Conservation (phyloP, 805 yeast genomes). For the Yarrowia porcina region DNA sequence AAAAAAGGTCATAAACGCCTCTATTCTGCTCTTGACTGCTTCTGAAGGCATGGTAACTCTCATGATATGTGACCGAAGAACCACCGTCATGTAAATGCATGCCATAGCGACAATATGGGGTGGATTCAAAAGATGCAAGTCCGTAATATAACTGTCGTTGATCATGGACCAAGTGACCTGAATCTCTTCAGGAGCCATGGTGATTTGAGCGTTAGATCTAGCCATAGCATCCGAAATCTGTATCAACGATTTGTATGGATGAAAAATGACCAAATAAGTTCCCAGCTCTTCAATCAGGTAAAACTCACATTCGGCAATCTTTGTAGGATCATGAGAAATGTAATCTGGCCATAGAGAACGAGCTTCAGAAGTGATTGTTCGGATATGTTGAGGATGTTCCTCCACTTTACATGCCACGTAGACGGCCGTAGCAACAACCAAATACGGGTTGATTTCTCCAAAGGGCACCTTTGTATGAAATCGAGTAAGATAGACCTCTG, state of each 20-base stretch:
- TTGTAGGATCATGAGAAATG: constrained; percentile 85
- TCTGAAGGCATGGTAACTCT: constrained; percentile 39
- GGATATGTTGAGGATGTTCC: constrained; percentile 91
- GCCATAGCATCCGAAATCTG: constrained; percentile 50
- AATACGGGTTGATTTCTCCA: constrained; percentile 77
- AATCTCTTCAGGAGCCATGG: constrained; percentile 50
- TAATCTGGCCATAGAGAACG: constrained; percentile 92
- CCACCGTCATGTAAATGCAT: constrained; percentile 73
- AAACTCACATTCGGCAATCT: constrained; percentile 93
- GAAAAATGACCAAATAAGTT: constrained; percentile 42
- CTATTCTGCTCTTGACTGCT: constrained; percentile 45
- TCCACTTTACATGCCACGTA: constrained; percentile 92
- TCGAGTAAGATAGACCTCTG: constrained; percentile 79
- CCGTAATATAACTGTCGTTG: constrained; percentile 87
- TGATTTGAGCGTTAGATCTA: constrained; percentile 45
- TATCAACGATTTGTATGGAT: constrained; percentile 42
- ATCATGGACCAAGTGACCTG: constrained; percentile 87
- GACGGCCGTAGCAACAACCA: constrained; percentile 77
- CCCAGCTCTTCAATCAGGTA: constrained; percentile 82
- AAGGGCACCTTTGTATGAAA: constrained; percentile 69
- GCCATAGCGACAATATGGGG: constrained; percentile 87
- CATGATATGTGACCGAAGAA: constrained; percentile 44
- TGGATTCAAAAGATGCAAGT: constrained; percentile 74
- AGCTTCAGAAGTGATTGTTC: constrained; percentile 80
- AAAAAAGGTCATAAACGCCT: constrained; percentile 59